These are phyloP conservation scores for Panicum virgatum DNA, from an alignment of 202 grass and related monocot genomes.

Conservation along the genomic window DNA sequence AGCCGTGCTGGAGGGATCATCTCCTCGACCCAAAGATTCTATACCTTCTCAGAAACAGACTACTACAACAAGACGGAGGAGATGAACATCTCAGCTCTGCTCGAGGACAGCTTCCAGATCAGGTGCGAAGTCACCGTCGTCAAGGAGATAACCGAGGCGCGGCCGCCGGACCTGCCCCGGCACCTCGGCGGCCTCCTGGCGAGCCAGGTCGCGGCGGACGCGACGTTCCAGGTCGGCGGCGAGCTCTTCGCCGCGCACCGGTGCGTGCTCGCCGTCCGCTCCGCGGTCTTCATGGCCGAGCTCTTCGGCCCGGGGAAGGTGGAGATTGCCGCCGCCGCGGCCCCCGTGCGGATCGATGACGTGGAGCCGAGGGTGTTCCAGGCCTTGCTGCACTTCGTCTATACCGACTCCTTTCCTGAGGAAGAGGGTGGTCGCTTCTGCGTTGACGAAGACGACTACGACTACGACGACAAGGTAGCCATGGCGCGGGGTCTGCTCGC, in stretches of 20 bases:
- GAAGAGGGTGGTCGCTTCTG: too few relatives aligned
- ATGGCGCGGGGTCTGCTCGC: not conserved
- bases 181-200: not conserved
- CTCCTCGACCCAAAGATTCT: too few relatives aligned
- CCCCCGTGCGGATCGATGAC: not conserved
- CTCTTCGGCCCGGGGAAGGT: not conserved
- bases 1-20: too few relatives aligned
- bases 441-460: too few relatives aligned
- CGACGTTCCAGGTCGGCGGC: not conserved
- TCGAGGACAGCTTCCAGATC: not conserved
- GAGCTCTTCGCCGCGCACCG: not conserved
- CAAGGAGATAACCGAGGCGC: not conserved
- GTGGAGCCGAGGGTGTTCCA: not conserved
- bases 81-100: not conserved
- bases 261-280: not conserved
- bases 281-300: not conserved
- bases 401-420: not conserved
- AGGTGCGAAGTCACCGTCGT: not conserved
- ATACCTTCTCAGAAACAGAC: too few relatives aligned
- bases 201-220: not conserved
- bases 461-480: not conserved
- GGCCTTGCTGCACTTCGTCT: conserved; percentile 1
- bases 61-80: too few relatives aligned
- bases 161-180: not conserved
- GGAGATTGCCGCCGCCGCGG: too few relatives aligned